Evolutionary conservation across 2,329 filamentous ascomycete genomes (phyloP).

Genomic region (Ascochyta rabiei): DNA sequence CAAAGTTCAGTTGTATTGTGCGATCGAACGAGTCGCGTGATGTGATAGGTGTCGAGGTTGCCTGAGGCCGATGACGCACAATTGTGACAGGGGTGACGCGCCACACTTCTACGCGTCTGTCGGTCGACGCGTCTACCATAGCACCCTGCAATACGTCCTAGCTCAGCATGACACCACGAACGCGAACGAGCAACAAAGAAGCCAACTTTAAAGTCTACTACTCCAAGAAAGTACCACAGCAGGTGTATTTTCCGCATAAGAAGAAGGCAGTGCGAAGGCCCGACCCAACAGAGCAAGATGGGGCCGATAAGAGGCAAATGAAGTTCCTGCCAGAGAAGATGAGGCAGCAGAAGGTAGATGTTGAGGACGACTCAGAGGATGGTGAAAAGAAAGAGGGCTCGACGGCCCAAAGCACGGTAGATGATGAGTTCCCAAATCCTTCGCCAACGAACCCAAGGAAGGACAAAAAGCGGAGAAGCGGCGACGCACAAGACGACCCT

Average conservation of each 20-base stretch:
- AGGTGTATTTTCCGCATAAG: slow-evolving; percentile 37
- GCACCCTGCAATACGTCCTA: background rate
- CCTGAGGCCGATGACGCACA: slow-evolving; percentile 3
- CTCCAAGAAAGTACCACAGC: slow-evolving; percentile 39
- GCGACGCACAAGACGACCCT: slow-evolving; percentile 8
- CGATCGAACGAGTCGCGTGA: background rate
- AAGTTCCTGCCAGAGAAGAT: slow-evolving; percentile 39
- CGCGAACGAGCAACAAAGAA: slow-evolving; percentile 34
- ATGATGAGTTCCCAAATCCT: background rate
- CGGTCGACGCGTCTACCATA: slow-evolving; percentile 8
- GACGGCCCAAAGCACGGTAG: background rate
- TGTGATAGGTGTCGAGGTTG: background rate
- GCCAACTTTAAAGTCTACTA: slow-evolving; percentile 38
- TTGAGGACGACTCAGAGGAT: slow-evolving; percentile 23
- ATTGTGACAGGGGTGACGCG: slow-evolving; percentile 1
- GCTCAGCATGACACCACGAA: slow-evolving; percentile 36
- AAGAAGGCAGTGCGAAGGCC: slow-evolving; percentile 37
- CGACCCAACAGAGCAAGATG: slow-evolving; percentile 19
- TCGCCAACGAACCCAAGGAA: slow-evolving; percentile 2
- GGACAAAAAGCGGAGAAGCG: slow-evolving; percentile 27
- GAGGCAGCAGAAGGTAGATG: slow-evolving; percentile 12
- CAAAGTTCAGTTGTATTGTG: background rate
- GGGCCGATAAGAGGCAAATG: slow-evolving; percentile 33
- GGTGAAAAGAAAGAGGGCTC: background rate
- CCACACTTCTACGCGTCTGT: slow-evolving; percentile 9